A percentile compares a stretch with the other conserved stretches of the same genome.
Conservation (phyloP, 345 rosid species). For the Populus davidiana region DNA sequence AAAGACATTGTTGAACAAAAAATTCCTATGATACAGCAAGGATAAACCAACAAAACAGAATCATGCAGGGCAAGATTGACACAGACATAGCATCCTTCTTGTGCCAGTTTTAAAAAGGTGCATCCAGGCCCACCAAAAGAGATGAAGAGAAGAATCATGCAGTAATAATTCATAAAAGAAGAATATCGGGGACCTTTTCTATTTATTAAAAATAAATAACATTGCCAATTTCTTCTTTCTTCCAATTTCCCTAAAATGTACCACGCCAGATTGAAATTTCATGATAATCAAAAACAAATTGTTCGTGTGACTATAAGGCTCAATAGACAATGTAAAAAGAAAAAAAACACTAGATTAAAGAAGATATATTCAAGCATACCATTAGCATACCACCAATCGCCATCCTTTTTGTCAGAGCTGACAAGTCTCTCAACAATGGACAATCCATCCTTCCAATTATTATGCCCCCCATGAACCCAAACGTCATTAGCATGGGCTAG, state of each 20-base stretch:
- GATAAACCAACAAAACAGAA: background rate
- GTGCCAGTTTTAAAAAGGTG: background rate
- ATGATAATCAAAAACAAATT: background rate
- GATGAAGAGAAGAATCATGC: background rate
- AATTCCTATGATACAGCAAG: background rate
- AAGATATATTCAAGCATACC: constrained; percentile 40
- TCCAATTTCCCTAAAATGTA: background rate
- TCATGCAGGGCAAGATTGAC: background rate
- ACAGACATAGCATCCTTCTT: background rate
- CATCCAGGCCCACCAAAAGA: background rate
- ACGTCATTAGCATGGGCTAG: constrained; percentile 60
- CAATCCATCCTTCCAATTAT: constrained; percentile 77
- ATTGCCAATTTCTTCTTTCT: background rate
- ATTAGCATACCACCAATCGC: constrained; percentile 84
- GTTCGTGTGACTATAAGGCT: background rate
- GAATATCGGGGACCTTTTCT: background rate
- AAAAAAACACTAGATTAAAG: background rate
- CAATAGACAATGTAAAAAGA: background rate
- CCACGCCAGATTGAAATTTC: constrained; percentile 1
- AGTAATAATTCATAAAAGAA: background rate
- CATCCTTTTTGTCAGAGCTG: constrained; percentile 41
- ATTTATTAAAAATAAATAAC: background rate
- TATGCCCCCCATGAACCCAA: constrained; percentile 90
- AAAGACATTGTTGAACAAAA: constrained; percentile 11
- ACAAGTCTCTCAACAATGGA: constrained; percentile 59